These are phyloP conservation scores for Acephala macrosclerotiorum DNA, from an alignment of 2,329 filamentous ascomycete species.

Conservation along the genomic window DNA sequence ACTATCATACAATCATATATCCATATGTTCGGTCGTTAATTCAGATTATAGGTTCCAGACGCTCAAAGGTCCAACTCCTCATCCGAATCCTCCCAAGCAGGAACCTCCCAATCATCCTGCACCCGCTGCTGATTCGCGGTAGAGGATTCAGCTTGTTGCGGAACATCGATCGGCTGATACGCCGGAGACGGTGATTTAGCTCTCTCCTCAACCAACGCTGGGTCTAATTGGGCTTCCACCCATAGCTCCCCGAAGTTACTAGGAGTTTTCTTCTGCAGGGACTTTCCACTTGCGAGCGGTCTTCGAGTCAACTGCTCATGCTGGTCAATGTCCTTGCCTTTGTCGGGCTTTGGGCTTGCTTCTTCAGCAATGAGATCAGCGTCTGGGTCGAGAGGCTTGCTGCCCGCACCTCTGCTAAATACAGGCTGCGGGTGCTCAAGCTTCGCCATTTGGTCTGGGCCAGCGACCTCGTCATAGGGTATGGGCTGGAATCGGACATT, in stretches of 20 bases:
- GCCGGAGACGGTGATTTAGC: not conserved
- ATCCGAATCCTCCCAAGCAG: not conserved
- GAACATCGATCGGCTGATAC: not conserved
- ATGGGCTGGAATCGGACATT: slow-evolving; percentile 55
- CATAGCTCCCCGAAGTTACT: too few relatives aligned
- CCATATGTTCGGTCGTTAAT: not conserved
- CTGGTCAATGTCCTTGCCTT: slow-evolving; percentile 7
- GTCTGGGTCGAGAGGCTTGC: slow-evolving; percentile 33
- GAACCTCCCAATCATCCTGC: not conserved
- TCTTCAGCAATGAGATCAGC: slow-evolving; percentile 33
- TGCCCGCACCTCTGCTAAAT: slow-evolving; percentile 50
- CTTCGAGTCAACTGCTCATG: too few relatives aligned
- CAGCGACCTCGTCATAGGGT: slow-evolving; percentile 35
- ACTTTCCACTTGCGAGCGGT: too few relatives aligned
- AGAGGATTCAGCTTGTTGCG: not conserved
- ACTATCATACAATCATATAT: not conserved
- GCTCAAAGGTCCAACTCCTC: slow-evolving; percentile 2
- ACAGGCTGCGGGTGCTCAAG: slow-evolving; percentile 55
- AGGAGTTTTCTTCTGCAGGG: too few relatives aligned
- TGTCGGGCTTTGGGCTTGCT: slow-evolving; percentile 18
- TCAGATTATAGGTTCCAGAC: not conserved
- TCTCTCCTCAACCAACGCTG: too few relatives aligned
- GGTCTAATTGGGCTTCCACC: too few relatives aligned
- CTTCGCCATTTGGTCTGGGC: slow-evolving; percentile 55
- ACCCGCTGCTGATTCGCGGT: too few relatives aligned